Evolutionary conservation across 768 basidiomycete genomes (phyloP), one percentile per base, ranked within the genome.

Genomic region (Leccinum rimulosum): DNA sequence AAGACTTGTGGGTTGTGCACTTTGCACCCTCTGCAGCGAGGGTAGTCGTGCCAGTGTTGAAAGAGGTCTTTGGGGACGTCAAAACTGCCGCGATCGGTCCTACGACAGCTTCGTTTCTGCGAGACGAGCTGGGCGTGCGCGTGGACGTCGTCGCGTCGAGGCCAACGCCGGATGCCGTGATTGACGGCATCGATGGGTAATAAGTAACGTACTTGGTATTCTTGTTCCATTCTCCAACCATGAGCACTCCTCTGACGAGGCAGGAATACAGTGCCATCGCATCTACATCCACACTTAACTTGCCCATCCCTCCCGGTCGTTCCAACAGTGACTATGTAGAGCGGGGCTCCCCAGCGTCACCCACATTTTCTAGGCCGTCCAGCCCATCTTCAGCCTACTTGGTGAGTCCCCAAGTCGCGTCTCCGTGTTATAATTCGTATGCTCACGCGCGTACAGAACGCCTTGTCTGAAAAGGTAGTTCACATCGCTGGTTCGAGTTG

Each of bases 11-110:
- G 91, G 82, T 90, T 2, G 82, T 86, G 19, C 83, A 83, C 67
- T 92, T 92, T 64, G 88, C 90, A 0, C 90, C 90, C 4, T 92
- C 90, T 1, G 80, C 82, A 3, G 86, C 88, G 1, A 78, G 77
- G 27, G 80, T 83, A 50, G 84, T 81, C 17, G 70, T 75, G 7
- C 87, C 88, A 2, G 68, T 76, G 11, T 61, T 92, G 36, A 69
- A 68, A 8, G 67, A 76, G 31, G 68, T 77, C 55, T 85, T 88
- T 63, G 49, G 66, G 5, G 17, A 57, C 55, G 14, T 76, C 54
- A 76, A 66, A 28, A 65, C 87, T 6, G 87, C 86, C 8, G 81
- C 83, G 1, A 91, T 92, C 56, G 90, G 90, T 1, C 83, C 84
- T 0, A 89, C 87, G 22, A 91, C 88, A 1, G 69, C 79, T 3